Percentiles rank a stretch among this genome's conserved stretches.
Conservation (phyloP, 2,329 filamentous ascomycete genomes). For the Berkeleyomyces rouxiae region DNA sequence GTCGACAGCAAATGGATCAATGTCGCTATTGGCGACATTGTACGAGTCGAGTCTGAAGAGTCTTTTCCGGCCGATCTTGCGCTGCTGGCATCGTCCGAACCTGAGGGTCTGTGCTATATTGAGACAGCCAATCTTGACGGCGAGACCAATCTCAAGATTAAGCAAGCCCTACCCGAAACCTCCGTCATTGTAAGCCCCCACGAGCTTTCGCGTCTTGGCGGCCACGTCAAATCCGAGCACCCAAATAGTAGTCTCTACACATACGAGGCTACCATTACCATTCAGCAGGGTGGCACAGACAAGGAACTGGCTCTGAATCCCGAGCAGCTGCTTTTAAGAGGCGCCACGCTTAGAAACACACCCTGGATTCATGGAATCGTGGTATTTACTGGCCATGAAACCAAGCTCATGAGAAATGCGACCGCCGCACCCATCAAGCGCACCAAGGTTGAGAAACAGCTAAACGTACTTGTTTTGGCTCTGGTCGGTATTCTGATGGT, state of each 20-base stretch:
- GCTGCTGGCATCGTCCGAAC: slow-evolving; percentile 83
- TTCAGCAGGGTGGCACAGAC: slow-evolving; percentile 78
- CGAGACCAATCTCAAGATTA: slow-evolving; percentile 97
- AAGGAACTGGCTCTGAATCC: slow-evolving; percentile 81
- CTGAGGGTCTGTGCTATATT: slow-evolving; percentile 94
- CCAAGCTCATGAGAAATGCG: slow-evolving; percentile 96
- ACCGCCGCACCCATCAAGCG: slow-evolving; percentile 95
- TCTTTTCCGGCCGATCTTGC: slow-evolving; percentile 90
- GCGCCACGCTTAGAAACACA: slow-evolving; percentile 86
- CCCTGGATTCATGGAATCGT: slow-evolving; percentile 88
- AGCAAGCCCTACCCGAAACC: slow-evolving; percentile 90
- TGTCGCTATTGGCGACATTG: slow-evolving; percentile 78
- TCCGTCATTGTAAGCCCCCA: slow-evolving; percentile 69
- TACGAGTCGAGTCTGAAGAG: slow-evolving; percentile 86
- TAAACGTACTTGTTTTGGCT: slow-evolving; percentile 86
- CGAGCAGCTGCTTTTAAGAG: slow-evolving; percentile 82
- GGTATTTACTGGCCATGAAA: slow-evolving; percentile 68
- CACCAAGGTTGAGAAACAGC: slow-evolving; percentile 83
- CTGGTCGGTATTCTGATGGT: slow-evolving; percentile 69
- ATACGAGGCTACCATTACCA: slow-evolving; percentile 88
- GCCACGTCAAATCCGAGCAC: slow-evolving; percentile 82
- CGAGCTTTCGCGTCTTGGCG: slow-evolving; percentile 72
- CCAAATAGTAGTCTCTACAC: slow-evolving; percentile 98
- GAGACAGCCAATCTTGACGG: slow-evolving; percentile 96
- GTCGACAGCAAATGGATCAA: slow-evolving; percentile 86